Evolutionary conservation across 2,329 filamentous ascomycete genomes (phyloP).

Genomic region (Thielaviopsis ethacetica): DNA sequence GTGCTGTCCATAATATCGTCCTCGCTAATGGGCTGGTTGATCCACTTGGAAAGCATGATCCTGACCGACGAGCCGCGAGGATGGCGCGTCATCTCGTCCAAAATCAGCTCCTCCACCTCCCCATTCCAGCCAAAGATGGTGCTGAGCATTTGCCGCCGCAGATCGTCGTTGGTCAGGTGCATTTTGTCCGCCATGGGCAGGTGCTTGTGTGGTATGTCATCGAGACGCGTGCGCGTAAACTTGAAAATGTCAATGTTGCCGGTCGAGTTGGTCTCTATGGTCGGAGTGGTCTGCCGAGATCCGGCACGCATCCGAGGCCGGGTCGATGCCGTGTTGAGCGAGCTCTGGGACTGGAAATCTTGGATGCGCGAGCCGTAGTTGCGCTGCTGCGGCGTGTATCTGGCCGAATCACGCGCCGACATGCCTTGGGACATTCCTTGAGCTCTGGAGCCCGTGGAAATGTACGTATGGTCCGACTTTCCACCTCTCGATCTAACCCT

Average conservation of each 20-base stretch:
- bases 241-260: slow-evolving; percentile 67
- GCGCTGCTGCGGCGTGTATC: not conserved
- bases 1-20: slow-evolving; percentile 69
- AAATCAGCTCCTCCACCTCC: slow-evolving; percentile 64
- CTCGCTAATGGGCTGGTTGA: slow-evolving; percentile 59
- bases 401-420: not conserved
- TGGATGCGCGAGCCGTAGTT: not conserved
- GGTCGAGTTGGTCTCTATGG: not conserved
- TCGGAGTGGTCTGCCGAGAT: not conserved
- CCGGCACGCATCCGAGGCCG: not conserved
- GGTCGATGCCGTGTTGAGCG: not conserved
- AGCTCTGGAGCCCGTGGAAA: slow-evolving; percentile 43
- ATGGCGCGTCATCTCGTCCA: slow-evolving; percentile 69
- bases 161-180: slow-evolving; percentile 56
- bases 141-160: slow-evolving; percentile 78
- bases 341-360: slow-evolving; percentile 2
- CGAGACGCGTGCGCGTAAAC: slow-evolving; percentile 63
- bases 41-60: slow-evolving; percentile 80
- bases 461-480: slow-evolving; percentile 44
- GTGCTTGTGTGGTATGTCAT: slow-evolving; percentile 67
- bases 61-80: slow-evolving; percentile 56
- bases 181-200: slow-evolving; percentile 40
- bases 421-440: slow-evolving; percentile 13
- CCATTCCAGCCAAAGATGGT: slow-evolving; percentile 92
- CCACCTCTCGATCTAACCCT: slow-evolving; percentile 19